phyloP scores from a whole-genome alignment of 352 stramenopile species.

The Thalassiosira hispida region DNA sequence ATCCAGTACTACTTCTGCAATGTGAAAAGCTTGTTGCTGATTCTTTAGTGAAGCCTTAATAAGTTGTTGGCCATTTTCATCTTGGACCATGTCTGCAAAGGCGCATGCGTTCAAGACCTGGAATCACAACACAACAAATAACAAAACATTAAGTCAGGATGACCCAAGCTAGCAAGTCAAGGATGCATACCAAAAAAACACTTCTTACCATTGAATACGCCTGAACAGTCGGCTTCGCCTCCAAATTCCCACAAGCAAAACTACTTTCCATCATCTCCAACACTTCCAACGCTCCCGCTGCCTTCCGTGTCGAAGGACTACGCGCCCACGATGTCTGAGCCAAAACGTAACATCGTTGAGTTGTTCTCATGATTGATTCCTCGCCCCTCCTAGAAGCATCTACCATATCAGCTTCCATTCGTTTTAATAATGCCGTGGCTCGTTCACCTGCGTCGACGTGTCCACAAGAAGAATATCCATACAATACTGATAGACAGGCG shows the following conservation, averaged over 20 bases:
- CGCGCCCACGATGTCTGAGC: slow-evolving; percentile 69
- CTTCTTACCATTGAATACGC: slow-evolving; percentile 64
- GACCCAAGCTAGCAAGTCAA: background rate
- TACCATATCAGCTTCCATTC: slow-evolving; percentile 68
- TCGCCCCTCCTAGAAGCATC: slow-evolving; percentile 30
- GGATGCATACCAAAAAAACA: no score
- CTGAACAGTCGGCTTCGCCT: slow-evolving; percentile 53
- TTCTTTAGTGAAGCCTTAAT: slow-evolving; percentile 31
- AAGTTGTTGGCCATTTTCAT: slow-evolving; percentile 37
- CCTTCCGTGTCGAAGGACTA: slow-evolving; percentile 58
- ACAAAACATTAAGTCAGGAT: background rate
- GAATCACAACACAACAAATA: background rate
- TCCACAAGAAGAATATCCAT: slow-evolving; percentile 62
- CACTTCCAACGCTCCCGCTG: slow-evolving; percentile 58
- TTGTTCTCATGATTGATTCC: slow-evolving; percentile 57
- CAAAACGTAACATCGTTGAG: slow-evolving; percentile 66
- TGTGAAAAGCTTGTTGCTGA: slow-evolving; percentile 62
- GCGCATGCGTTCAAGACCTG: slow-evolving; percentile 76
- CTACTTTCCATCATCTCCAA: slow-evolving; percentile 69
- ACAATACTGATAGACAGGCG: slow-evolving; percentile 62
- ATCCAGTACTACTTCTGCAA: slow-evolving; percentile 59
- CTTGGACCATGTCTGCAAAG: slow-evolving; percentile 57
- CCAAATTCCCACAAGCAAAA: slow-evolving; percentile 54
- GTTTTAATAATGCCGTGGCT: slow-evolving; percentile 58
- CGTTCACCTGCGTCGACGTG: slow-evolving; percentile 61